phyloP scores from a whole-genome alignment of 1,139 yeast genomes.

The Diutina scorzettiae region DNA sequence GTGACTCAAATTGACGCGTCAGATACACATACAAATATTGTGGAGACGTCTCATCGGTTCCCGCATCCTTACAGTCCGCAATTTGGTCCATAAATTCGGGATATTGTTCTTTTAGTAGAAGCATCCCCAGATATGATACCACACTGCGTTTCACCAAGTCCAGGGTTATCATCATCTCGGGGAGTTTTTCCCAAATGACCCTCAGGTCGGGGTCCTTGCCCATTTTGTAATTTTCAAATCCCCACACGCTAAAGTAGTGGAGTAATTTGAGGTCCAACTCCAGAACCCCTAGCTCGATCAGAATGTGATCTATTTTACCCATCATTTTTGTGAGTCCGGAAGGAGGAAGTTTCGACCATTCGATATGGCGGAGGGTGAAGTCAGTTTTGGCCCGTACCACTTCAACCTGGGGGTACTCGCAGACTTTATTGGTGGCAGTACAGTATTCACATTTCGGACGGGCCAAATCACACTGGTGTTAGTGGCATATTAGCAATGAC shows the following conservation, averaged over 20 bases:
- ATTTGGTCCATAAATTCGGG: neutral
- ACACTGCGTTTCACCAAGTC: neutral
- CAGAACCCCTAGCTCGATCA: neutral
- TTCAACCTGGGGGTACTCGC: neutral
- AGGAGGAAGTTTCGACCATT: neutral
- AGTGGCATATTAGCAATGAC: neutral
- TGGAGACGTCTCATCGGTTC: neutral
- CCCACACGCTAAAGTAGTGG: neutral
- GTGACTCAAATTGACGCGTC: neutral
- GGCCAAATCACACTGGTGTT: neutral
- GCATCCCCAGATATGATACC: neutral
- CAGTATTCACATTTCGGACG: constrained; percentile 5
- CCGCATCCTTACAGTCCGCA: no score
- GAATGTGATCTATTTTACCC: neutral
- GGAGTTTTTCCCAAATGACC: neutral
- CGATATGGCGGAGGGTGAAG: neutral
- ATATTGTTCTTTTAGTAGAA: neutral
- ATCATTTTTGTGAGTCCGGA: neutral
- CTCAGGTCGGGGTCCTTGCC: neutral
- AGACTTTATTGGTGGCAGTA: neutral
- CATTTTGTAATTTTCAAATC: neutral
- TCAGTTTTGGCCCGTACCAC: neutral
- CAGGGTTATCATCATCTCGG: neutral
- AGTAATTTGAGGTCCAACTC: neutral
- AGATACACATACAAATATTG: neutral